Evolutionary conservation across 768 basidiomycete genomes (phyloP).

Genomic region (Suillus brevipes): DNA sequence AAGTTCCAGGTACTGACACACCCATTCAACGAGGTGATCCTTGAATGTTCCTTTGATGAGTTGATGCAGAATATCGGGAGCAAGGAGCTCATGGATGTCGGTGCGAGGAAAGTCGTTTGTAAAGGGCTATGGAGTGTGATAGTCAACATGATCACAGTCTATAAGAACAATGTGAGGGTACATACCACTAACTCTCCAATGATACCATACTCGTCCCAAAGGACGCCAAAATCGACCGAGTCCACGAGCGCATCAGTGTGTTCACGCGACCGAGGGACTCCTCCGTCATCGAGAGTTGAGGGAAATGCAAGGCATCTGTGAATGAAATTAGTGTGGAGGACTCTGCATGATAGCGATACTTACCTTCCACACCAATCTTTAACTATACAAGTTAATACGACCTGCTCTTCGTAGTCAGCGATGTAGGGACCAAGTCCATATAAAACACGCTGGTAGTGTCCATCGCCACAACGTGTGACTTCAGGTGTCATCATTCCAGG

Average conservation of each 20-base stretch:
- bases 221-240: slow-evolving; percentile 24
- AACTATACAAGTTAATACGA: slow-evolving; percentile 31
- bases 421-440: slow-evolving; percentile 40
- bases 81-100: slow-evolving; percentile 8
- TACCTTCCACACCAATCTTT: slow-evolving; percentile 40
- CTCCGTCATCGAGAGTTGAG: slow-evolving; percentile 26
- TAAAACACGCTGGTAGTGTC: slow-evolving; percentile 28
- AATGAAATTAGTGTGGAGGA: slow-evolving; percentile 8
- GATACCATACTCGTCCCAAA: slow-evolving; percentile 41
- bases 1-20: slow-evolving; percentile 29
- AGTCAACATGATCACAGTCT: not conserved
- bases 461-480: slow-evolving; percentile 24
- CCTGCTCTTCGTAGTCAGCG: slow-evolving; percentile 43
- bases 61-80: slow-evolving; percentile 15
- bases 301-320: slow-evolving; percentile 27
- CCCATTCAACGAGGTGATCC: slow-evolving; percentile 42
- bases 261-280: slow-evolving; percentile 23
- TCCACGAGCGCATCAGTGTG: slow-evolving; percentile 23
- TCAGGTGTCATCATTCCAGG: slow-evolving; percentile 19
- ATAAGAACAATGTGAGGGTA: not conserved
- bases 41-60: slow-evolving; percentile 33
- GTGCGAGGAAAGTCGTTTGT: not conserved
- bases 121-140: not conserved
- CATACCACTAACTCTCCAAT: slow-evolving; percentile 20
- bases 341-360: slow-evolving; percentile 1